Evolutionary conservation across 257 asterid species (phyloP), one percentile per base, ranked within the genome.

Genomic region (Solanum virginianum): DNA sequence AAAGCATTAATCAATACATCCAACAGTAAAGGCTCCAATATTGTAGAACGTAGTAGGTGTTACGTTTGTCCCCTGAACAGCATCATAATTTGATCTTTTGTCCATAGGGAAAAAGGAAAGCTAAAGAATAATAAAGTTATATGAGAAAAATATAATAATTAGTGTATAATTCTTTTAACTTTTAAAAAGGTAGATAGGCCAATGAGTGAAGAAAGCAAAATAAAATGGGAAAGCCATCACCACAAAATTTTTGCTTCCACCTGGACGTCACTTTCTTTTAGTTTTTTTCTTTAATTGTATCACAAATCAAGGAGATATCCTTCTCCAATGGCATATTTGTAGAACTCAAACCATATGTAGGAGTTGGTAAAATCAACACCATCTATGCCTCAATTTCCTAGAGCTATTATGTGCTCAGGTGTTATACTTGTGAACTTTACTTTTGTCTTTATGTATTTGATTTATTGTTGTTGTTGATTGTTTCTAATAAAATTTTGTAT

Each of bases 41-140:
- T 96, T 96, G 91, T 94, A 96, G 86, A 96, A 96, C n/a, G 97
- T 92, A 22, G 98, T 87, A 62, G 98, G 96, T n/a, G 94, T 87
- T 85, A 88, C 94, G 85, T 96, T 94, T 53, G 97, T 98, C 84
- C 99, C 98, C 87, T 91, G 96, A 83, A 91, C 85, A 53, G 96
- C 96, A 91, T 96, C 98, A 86, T 96, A 95, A 77, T 88, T 91
- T 24, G 98, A 97, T 86, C 95, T 90, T 87, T 91, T 88, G 85
- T 96, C 99, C 89, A 91, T 41, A 66, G 89, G 92, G 62, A 89
- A 84, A 81, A 86, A 53, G 3, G 36, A 32, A 32, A 32, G 36
- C 36, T 32, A 32, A 29, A 32, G 36, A 32, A 32, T 32, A 32
- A 32, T 32, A 32, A 32, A 32, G 36, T 29, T 32, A 32, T 32